Conservation (phyloP, 768 basidiomycete species). For the Clavaria fumosa region DNA sequence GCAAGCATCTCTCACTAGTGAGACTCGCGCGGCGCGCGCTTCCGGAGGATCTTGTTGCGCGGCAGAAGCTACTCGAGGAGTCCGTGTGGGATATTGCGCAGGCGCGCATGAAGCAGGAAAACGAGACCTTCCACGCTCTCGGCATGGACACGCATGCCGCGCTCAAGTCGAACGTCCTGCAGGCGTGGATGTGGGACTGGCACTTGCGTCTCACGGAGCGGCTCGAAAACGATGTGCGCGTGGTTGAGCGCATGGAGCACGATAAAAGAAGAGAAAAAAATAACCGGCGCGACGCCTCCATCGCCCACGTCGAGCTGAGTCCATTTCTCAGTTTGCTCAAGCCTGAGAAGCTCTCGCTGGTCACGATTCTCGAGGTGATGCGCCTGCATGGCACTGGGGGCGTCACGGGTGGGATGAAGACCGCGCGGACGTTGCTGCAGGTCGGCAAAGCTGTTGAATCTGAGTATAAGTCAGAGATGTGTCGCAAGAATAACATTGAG, state of each 20-base stretch:
- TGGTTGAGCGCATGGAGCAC: too few species aligned
- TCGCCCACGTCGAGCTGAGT: conserved; percentile 24
- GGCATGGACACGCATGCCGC: conserved; percentile 35
- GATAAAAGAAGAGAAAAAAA: too few species aligned
- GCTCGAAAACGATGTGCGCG: conserved; percentile 32
- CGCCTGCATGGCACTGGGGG: conserved; percentile 63
- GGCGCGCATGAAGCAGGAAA: conserved; percentile 50
- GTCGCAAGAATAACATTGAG: conserved; percentile 44
- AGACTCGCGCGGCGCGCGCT: conserved; percentile 46
- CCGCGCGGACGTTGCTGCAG: conserved; percentile 60
- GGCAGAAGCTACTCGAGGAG: conserved; percentile 72
- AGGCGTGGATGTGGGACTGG: conserved; percentile 82
- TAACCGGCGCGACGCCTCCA: too few species aligned
- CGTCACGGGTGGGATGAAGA: conserved; percentile 78
- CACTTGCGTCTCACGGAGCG: conserved; percentile 41
- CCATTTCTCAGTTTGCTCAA: conserved; percentile 68
- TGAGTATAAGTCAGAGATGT: conserved; percentile 80
- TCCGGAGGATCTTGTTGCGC: conserved; percentile 48
- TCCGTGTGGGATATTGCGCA: conserved; percentile 77
- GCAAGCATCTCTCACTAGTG: conserved; percentile 52
- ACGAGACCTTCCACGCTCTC: conserved; percentile 38
- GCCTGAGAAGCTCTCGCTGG: conserved; percentile 66
- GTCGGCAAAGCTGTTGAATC: conserved; percentile 79
- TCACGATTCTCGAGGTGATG: conserved; percentile 85
- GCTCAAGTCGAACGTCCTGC: conserved; percentile 36